phyloP scores from a whole-genome alignment of 495 filamentous ascomycete genomes.

The Letharia lupina region DNA sequence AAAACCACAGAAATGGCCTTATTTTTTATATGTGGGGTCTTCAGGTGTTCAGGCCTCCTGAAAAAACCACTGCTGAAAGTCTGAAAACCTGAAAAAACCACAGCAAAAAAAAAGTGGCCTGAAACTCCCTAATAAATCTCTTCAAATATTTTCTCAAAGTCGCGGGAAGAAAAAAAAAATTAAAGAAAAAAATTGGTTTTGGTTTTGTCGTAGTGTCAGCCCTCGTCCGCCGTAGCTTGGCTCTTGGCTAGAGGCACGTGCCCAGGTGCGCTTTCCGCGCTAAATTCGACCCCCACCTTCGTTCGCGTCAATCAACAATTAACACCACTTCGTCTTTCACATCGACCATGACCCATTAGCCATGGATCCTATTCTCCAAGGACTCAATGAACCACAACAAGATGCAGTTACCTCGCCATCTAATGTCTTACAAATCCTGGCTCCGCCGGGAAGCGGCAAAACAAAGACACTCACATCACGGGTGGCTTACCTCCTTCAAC shows the following conservation, averaged over 20 bases:
- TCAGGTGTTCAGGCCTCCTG: too few relatives aligned
- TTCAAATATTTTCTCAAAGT: too few relatives aligned
- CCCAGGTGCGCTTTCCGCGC: background rate
- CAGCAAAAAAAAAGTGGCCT: too few relatives aligned
- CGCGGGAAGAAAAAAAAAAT: too few relatives aligned
- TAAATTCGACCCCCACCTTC: background rate
- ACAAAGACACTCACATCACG: conserved; percentile 94
- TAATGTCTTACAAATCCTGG: conserved; percentile 79
- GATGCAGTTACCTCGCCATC: conserved; percentile 77
- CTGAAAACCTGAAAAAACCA: too few relatives aligned
- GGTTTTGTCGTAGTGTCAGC: too few relatives aligned
- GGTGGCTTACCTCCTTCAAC: conserved; percentile 86
- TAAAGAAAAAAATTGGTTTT: too few relatives aligned
- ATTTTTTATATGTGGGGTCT: too few relatives aligned
- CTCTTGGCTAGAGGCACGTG: background rate
- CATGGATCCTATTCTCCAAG: conserved; percentile 50
- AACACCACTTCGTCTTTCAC: background rate
- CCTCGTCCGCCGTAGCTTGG: too few relatives aligned
- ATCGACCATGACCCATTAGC: background rate
- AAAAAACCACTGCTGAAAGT: too few relatives aligned
- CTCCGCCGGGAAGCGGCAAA: conserved; percentile 81
- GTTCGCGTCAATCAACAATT: conserved; percentile 2
- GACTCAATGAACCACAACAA: conserved; percentile 75
- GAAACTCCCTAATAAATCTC: too few relatives aligned
- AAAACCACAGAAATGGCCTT: too few relatives aligned